Base-by-base conservation (phyloP, 2,329 filamentous ascomycete genomes). In the Calonectria ilicicola region DNA sequence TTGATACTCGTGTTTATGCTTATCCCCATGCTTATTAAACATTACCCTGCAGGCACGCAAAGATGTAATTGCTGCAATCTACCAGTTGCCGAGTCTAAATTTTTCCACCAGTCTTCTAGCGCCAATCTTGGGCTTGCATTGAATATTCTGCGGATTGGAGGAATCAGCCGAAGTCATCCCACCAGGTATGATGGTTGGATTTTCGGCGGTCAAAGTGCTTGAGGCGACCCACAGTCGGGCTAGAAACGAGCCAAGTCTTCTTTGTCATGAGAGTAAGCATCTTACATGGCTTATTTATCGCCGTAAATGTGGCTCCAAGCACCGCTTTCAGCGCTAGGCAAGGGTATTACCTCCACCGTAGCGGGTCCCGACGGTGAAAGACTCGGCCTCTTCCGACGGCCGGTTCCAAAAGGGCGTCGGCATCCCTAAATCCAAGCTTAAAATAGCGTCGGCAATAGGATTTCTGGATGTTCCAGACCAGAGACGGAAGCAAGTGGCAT, bases 231-330 rank as follows among this genome's bases (percentile, higher is more conserved):
- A 21, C 19, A 21, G 19, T 19, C 26, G 32, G 32, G 21, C 53
- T 40, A 40, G 35, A 60, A 60, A 5, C 35, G n/a, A 21, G 12
- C 32, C 7, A 40, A 60, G 12, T 19, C 19, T 42, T 56, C 53
- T 60, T 60, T 60, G 32, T 60, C 53, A 60, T n/a, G 15, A 26
- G 53, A 26, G 53, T 60, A 60, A 60, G 53, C 53, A 60, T 40
- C 40, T 40, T 60, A 14, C 21, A 40, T 60, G 21, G 53, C 53
- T 60, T 60, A 60, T 60, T 60, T 40, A 60, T 60, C 53, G 6
- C 53, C 35, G 32, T 17, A 40, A 14, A 58, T 38, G 53, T 53
- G 26, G 49, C 49, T 32, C 6, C 29, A 56, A 56, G 51, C 27
- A 32, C 53, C 14, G 32, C 14, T 26, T 60, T 40, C 19, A 19